phyloP scores from a whole-genome alignment of 345 rosid genomes.

The Melastoma malabathricum region DNA sequence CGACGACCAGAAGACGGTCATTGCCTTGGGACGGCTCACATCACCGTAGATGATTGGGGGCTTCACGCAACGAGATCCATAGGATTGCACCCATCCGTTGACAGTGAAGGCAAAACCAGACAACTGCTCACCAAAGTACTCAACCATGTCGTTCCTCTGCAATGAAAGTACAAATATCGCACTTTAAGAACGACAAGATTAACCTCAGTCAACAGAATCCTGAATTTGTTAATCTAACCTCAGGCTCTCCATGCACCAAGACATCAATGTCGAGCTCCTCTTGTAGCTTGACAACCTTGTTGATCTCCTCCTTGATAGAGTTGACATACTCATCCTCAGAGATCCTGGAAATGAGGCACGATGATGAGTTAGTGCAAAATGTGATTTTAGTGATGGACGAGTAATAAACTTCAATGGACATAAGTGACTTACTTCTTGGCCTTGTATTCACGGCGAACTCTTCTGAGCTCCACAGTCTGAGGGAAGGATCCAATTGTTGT shows the following conservation, averaged over 20 bases:
- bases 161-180: slow-evolving; percentile 3
- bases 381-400: background rate
- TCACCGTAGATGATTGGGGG: slow-evolving; percentile 97
- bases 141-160: slow-evolving; percentile 98
- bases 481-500: slow-evolving; percentile 98
- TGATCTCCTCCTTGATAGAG: slow-evolving; percentile 90
- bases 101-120: slow-evolving; percentile 92
- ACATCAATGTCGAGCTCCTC: slow-evolving; percentile 97
- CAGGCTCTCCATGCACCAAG: slow-evolving; percentile 96
- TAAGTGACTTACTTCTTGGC: slow-evolving; percentile 65
- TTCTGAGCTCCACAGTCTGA: slow-evolving; percentile 85
- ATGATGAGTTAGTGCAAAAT: background rate
- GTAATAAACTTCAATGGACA: background rate
- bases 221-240: slow-evolving; percentile 31
- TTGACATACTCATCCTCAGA: slow-evolving; percentile 80
- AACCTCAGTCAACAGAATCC: too few relatives aligned
- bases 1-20: slow-evolving; percentile 98
- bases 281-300: slow-evolving; percentile 75
- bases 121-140: slow-evolving; percentile 94
- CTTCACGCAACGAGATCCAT: slow-evolving; percentile 96
- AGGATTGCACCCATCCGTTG: slow-evolving; percentile 98
- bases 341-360: slow-evolving; percentile 34
- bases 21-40: slow-evolving; percentile 95
- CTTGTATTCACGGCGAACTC: slow-evolving; percentile 97
- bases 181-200: background rate